These are phyloP conservation scores for Chlorella ohadii DNA, from an alignment of 139 green algal species.

Conservation along the genomic window DNA sequence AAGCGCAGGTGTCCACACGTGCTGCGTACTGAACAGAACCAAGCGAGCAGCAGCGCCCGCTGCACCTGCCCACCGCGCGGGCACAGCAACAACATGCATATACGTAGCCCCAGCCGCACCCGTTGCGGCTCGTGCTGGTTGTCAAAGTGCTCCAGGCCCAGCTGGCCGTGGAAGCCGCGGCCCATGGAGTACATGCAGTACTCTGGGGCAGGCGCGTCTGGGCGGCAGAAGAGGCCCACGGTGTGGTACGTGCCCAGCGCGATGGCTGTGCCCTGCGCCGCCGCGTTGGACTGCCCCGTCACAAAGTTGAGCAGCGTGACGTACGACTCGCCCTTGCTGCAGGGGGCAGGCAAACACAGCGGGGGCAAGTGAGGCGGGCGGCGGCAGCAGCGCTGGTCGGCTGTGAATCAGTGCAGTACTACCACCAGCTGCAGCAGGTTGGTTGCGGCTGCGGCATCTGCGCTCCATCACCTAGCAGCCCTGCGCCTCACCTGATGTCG, in stretches of 20 bases:
- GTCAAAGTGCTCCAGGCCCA: slow-evolving; percentile 64
- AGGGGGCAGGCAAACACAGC: background rate
- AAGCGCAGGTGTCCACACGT: no score
- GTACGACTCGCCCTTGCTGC: slow-evolving; percentile 68
- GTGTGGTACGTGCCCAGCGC: slow-evolving; percentile 79
- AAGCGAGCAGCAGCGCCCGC: background rate
- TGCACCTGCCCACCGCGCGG: background rate
- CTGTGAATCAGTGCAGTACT: background rate
- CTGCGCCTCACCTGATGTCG: slow-evolving; percentile 45
- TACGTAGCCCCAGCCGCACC: slow-evolving; percentile 1
- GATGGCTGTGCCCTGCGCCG: slow-evolving; percentile 73
- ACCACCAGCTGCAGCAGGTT: no score
- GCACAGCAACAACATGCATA: background rate
- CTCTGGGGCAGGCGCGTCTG: slow-evolving; percentile 42
- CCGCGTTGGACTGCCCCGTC: slow-evolving; percentile 70
- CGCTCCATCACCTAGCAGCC: no score
- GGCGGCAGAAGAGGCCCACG: slow-evolving; percentile 55
- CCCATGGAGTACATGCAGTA: slow-evolving; percentile 44
- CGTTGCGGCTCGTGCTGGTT: slow-evolving; percentile 29
- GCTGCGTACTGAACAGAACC: background rate
- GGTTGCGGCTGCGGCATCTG: no score
- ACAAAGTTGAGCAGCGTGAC: slow-evolving; percentile 76
- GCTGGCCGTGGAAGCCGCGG: slow-evolving; percentile 87
- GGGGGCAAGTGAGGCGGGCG: background rate
- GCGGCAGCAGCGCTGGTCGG: background rate